Base-by-base conservation (phyloP, 495 filamentous ascomycete species). In the Neurospora terricola region DNA sequence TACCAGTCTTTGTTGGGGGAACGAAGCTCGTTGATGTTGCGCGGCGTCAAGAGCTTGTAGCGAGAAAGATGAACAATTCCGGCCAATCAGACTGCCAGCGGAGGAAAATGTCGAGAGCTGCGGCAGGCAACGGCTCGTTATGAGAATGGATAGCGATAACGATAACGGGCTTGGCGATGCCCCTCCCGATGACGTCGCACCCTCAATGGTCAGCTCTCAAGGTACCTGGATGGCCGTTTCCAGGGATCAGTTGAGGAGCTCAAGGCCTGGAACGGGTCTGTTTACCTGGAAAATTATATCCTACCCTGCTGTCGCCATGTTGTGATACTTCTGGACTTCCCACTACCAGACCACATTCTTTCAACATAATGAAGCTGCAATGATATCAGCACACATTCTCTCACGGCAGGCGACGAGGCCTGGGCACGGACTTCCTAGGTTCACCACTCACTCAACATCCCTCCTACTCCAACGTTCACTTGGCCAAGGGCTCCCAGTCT, bases 351-450 rank as follows among this genome's bases (percentile, higher is more conserved):
- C 45, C n/a, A 27, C 43, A 21, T 45, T 27, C 12, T 62, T 62
- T 18, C 54, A 34, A 16, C 6, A 62, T 62, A 18, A 62, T 62
- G 54, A 62, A 9, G 23, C 12, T 62, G 75, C 78, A 39, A 81
- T 81, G 79, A 80, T 79, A 18, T 69, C 75, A 9, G 69, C 74
- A 72, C 77, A 75, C 4, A 62, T 70, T 21, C 36, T 73, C 11
- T 70, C 72, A 43, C 48, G 75, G 74, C 74, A 76, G 30, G 38
- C 66, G 39, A 73, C 71, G 45, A 69, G 73, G 30, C 74, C 30
- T 27, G 72, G 74, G 27, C 38, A 27, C 27, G 40, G 45, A 16
- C 11, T 16, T 62, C 54, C 23, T 27, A 62, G 23, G 5, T 62
- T 62, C 54, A 62, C 54, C 54, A 27, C 54, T 16, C 23, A 30